Conservation (phyloP, 208 protist genomes). For the Trypanosoma scelopori region DNA sequence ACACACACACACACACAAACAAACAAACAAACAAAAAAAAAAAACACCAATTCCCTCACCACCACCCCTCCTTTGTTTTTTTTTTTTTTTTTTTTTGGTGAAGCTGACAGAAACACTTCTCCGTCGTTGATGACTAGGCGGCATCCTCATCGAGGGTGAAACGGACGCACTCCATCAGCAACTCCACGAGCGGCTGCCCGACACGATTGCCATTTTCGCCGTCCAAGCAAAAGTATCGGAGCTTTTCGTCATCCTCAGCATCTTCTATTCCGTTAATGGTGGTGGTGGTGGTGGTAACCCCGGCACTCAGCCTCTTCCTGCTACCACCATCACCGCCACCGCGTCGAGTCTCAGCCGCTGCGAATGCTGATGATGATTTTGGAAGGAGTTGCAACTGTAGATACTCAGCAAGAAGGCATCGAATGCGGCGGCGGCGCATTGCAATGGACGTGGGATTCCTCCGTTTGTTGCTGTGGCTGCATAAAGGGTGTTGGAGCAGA, state of each 20-base stretch:
- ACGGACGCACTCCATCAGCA: conserved; percentile 28
- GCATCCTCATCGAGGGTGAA: not conserved
- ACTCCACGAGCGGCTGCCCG: conserved; percentile 12
- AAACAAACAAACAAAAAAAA: conserved; percentile 1
- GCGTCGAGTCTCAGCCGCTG: not conserved
- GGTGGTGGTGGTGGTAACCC: conserved; percentile 1
- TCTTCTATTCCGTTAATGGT: not conserved
- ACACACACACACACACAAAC: not conserved
- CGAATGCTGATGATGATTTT: not conserved
- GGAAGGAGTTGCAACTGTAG: conserved; percentile 8
- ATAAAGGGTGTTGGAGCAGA: conserved; percentile 15
- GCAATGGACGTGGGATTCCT: not conserved
- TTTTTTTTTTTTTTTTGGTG: not conserved
- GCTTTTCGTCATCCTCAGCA: not conserved
- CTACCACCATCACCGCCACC: not conserved
- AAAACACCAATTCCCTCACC: not conserved
- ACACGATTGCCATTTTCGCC: not conserved
- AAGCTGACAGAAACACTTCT: not conserved
- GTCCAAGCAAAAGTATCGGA: not conserved
- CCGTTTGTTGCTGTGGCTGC: not conserved
- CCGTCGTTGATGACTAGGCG: not conserved
- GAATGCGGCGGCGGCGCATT: conserved; percentile 20
- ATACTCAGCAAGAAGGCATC: conserved; percentile 11
- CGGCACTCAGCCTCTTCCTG: conserved; percentile 2
- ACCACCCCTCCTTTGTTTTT: not conserved